Conservation (phyloP, 1,284 basidiomycete species). For the Mycena citricolor region DNA sequence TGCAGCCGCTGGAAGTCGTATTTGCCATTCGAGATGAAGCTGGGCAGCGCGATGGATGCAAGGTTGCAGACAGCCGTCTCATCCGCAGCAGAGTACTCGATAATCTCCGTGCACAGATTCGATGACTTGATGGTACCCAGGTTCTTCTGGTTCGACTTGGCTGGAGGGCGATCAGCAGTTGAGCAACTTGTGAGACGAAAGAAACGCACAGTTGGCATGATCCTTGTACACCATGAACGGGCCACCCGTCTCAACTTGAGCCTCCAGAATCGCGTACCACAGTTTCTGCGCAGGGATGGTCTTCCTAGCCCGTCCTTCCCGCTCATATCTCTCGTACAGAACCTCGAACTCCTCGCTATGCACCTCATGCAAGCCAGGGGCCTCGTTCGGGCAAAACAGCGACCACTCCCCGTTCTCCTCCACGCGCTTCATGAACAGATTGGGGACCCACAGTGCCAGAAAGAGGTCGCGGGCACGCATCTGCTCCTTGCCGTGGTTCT, state of each 20-base stretch:
- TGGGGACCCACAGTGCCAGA: constrained; percentile 97
- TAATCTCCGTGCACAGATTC: constrained; percentile 98
- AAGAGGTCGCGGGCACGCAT: constrained; percentile 96
- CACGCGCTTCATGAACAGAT: constrained; percentile 97
- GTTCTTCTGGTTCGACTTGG: constrained; percentile 98
- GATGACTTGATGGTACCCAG: constrained; percentile 99
- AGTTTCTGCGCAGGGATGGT: constrained; percentile 95
- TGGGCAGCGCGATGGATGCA: constrained; percentile 93
- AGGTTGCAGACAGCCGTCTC: constrained; percentile 99
- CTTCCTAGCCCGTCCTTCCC: constrained; percentile 86
- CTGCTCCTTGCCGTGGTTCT: constrained; percentile 99
- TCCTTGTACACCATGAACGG: constrained; percentile 99
- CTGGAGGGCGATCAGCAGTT: constrained; percentile 36
- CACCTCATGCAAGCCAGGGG: constrained; percentile 87
- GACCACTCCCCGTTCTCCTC: constrained; percentile 91
- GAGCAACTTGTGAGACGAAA: background rate
- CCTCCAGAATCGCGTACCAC: constrained; percentile 97
- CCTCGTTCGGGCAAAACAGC: constrained; percentile 97
- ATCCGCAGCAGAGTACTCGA: constrained; percentile 97
- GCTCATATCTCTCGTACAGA: constrained; percentile 90
- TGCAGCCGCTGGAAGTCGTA: constrained; percentile 97
- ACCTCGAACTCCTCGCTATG: constrained; percentile 92
- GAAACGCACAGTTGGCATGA: constrained; percentile 69
- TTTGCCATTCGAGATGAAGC: constrained; percentile 71
- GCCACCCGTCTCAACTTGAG: constrained; percentile 97